Evolutionary conservation across 2,329 filamentous ascomycete species (phyloP).

Genomic region (Colletotrichum viniferum): DNA sequence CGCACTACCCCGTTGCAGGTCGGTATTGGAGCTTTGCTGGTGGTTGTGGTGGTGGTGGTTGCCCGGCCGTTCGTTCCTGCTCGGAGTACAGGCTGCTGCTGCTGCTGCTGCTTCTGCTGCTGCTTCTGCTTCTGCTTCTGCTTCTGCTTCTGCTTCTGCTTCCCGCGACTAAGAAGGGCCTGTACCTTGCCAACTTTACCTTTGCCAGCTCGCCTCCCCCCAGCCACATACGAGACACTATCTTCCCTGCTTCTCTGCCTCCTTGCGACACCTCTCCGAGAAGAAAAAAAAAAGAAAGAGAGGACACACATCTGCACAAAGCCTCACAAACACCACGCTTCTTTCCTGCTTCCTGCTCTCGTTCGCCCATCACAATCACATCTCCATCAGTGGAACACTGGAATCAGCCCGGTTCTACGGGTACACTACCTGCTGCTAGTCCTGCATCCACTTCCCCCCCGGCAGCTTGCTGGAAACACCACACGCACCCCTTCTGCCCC

Average conservation of each 20-base stretch:
- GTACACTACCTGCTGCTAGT: slow-evolving; percentile 6
- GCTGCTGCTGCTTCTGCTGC: background rate
- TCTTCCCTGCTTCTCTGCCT: slow-evolving; percentile 30
- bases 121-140: background rate
- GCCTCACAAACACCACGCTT: background rate
- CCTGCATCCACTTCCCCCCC: slow-evolving; percentile 18
- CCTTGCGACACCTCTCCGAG: slow-evolving; percentile 18
- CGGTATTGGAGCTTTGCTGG: background rate
- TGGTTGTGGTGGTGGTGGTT: background rate
- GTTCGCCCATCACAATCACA: background rate
- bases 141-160: background rate
- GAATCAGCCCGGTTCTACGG: slow-evolving; percentile 8
- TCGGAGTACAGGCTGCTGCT: background rate
- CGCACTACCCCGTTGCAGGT: background rate
- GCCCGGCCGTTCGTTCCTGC: slow-evolving; percentile 10
- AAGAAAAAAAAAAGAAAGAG: background rate
- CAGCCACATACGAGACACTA: slow-evolving; percentile 28
- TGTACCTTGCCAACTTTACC: background rate
- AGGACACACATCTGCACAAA: background rate
- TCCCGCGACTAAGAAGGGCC: background rate
- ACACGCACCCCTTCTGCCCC: slow-evolving; percentile 12
- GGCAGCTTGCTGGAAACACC: slow-evolving; percentile 8
- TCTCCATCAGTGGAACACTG: slow-evolving; percentile 10
- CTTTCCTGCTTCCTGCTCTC: background rate
- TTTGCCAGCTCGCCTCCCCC: slow-evolving; percentile 9